Evolutionary conservation across 106 monocot species (phyloP).

Genomic region (Dioscorea zingiberensis): DNA sequence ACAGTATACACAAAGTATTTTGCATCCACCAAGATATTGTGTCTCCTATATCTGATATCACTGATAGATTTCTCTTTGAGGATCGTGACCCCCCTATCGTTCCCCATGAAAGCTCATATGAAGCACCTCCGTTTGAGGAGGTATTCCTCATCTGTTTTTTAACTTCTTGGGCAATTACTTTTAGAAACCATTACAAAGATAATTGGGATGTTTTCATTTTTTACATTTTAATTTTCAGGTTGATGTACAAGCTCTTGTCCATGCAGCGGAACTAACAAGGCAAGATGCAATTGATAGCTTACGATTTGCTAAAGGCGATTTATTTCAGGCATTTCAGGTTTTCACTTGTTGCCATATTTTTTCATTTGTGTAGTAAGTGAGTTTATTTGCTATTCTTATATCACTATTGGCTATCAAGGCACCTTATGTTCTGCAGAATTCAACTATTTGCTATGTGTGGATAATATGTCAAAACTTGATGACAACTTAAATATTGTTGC

Average conservation of each 20-base stretch:
- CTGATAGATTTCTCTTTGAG: slow-evolving; percentile 85
- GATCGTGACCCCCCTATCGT: slow-evolving; percentile 77
- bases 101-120: slow-evolving; percentile 62
- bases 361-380: background rate
- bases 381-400: background rate
- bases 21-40: slow-evolving; percentile 72
- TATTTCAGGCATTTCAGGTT: slow-evolving; percentile 95
- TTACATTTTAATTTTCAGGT: slow-evolving; percentile 46
- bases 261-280: slow-evolving; percentile 94
- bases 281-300: slow-evolving; percentile 93
- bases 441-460: no score
- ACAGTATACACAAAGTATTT: slow-evolving; percentile 78
- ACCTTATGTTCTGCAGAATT: no score
- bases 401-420: background rate
- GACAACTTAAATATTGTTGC: no score
- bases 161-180: no score
- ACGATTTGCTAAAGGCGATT: slow-evolving; percentile 86
- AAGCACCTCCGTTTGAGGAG: slow-evolving; percentile 94
- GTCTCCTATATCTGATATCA: slow-evolving; percentile 89
- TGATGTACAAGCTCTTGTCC: slow-evolving; percentile 99
- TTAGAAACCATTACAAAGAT: no score
- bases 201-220: background rate
- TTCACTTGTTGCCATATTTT: slow-evolving; percentile 2
- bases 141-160: no score
- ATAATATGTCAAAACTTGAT: no score